Evolutionary conservation across 345 rosid species (phyloP), one percentile per base, ranked within the genome.

Genomic region (Salix arbutifolia): DNA sequence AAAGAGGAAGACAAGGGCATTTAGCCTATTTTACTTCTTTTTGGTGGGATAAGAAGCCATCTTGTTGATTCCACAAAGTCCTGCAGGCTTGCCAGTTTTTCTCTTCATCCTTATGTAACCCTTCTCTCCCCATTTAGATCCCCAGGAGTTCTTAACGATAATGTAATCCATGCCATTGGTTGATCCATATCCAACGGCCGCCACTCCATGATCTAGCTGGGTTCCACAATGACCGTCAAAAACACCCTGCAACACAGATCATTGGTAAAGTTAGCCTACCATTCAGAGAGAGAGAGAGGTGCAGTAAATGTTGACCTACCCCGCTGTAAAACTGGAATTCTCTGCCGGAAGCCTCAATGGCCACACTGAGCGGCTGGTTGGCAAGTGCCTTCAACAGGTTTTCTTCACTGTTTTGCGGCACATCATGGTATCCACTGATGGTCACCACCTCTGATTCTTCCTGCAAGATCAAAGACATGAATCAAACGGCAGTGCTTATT

Each of bases 1-100:
- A 37, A 10, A 67, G n/a, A 37, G 38, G 14, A 37, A 9, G 38
- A 30, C 3, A 28, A 19, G 31, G 7, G 31, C 61, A n/a, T 56
- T 21, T 56, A 8, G 61, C 61, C 21, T 31, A 31, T 56, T 11
- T 76, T 71, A 81, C 31, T 76, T 76, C 8, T 61, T 72, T 69
- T 81, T 81, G 13, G 80, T 81, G 62, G 83, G 83, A 60, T 76
- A 81, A 69, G 83, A 81, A 62, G 80, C 83, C 83, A 81, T 81
- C 30, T 81, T 81, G 77, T 81, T 67, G 60, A 81, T 67, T 21
- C 83, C 83, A 61, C 83, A 81, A 1, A 76, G 35, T 1, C 83
- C 83, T 64, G 69, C 77, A 11, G 80, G 31, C 66, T 76, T 81
- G 68, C 83, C 80, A 17, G 67, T 81, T 23, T 76, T 81, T 31